Evolutionary conservation across 139 green algal species (phyloP), one percentile per base, ranked within the genome.

Genomic region (Chlorella vulgaris): DNA sequence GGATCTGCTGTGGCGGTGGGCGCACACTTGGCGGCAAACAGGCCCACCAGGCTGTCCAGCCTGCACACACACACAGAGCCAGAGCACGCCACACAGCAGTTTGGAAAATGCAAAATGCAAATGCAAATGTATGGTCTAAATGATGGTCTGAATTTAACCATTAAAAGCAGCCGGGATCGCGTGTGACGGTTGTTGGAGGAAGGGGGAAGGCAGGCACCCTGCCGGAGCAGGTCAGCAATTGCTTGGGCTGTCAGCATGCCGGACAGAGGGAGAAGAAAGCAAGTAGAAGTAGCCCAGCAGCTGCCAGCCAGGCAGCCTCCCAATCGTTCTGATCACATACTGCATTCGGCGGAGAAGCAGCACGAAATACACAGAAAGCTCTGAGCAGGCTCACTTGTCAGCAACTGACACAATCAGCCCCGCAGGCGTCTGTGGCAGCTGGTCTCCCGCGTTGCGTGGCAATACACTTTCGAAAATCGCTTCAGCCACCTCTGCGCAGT

Each of bases 1-100:
- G 93, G 97, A 85, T 99, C 97, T 7, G 96, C 89, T 5, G 84
- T 93, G 7, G 95, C 95, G 19, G 89, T 94, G 28, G 97, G 96
- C 28, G 90, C 93, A 65, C 94, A 95, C 26, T 91, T 93, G 31
- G 92, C 94, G 5, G 92, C 94, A 81, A 97, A 93, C 66, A 99
- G 89, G 0, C 97, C 97, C 22, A 99, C 97, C 40, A 99, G 84
- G 36, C 91, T 94, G 83, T 99, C 97, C 51, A 99, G 81, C 58
- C 91, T 92, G 88, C 66, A 70, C 63, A 47, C 63, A 10, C 47
- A 15, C 13, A 58, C 47, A 58, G 61, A 29, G 60, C 19, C 19
- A 10, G 60, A 68, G 60, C 10, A 68, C 10, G 18, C n/a, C n/a
- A n/a, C n/a, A n/a, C n/a, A n/a, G n/a, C n/a, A n/a, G n/a, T n/a